Base-by-base conservation (phyloP, 495 filamentous ascomycete species). In the Beverwykella pulmonaria region DNA sequence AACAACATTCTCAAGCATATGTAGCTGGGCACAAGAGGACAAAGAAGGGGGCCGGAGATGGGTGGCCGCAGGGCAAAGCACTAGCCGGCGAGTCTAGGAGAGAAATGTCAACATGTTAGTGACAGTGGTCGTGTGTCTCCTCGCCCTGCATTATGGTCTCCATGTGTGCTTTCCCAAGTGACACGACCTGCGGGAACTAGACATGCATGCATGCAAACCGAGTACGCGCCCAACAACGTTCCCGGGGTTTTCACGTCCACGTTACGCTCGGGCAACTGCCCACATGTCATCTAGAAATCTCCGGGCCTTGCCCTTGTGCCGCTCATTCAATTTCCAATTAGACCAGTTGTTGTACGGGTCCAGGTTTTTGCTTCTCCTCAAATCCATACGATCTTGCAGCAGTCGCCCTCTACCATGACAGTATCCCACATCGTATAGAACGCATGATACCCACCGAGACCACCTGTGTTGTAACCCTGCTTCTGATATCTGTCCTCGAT, bases 281-380 rank as follows among this genome's bases (percentile, higher is more conserved):
- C 47, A 49, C 27, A 12, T 63, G 6, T 55, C 55, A 49, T 69
- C 60, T n/a, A 36, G n/a, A 25, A 34, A 19, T 46, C 53, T 59
- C 55, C 61, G 41, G 27, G 63, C 48, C 25, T 48, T 59, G 36
- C 59, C 63, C 59, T 68, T 63, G 29, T 69, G 59, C 52, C 52
- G 63, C 6, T 59, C 59, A 23, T 47, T 63, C n/a, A 69, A 29
- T 46, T 60, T 41, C 7, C 30, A 29, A 17, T 46, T 58, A 34
- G 59, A 59, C 50, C 46, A 63, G 19, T 17, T 46, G 34, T 52
- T 50, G 32, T 69, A 62, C n/a, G 54, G n/a, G 20, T 36, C 60
- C 26, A 27, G 8, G 61, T 64, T 26, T 54, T 54, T 25, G 47
- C 52, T 15, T 48, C 67, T 44, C 54, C 46, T 44, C 23, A 53